These are phyloP conservation scores for Pseudogymnoascus pannorum DNA, from an alignment of 2,329 filamentous ascomycete genomes.

Conservation along the genomic window DNA sequence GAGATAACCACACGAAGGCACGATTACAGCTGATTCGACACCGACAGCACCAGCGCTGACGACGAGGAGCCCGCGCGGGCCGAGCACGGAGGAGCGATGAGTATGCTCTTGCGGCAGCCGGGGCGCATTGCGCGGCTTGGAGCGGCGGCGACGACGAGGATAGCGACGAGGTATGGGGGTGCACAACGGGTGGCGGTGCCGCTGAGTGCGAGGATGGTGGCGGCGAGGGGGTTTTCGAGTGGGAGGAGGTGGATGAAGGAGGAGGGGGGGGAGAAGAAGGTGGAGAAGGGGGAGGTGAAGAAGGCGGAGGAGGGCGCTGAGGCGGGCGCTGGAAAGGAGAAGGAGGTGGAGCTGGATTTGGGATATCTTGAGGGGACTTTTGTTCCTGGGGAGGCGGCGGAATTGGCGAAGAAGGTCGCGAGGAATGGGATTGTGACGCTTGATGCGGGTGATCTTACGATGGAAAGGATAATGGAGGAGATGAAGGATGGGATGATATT, in stretches of 20 bases:
- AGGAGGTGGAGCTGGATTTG: constrained; percentile 18
- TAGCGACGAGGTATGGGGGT: background rate
- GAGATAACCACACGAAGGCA: background rate
- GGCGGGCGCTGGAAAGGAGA: background rate
- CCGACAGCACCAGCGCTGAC: background rate
- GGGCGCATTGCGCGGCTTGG: constrained; percentile 5
- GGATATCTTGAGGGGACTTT: background rate
- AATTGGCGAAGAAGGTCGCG: background rate
- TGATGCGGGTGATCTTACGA: background rate
- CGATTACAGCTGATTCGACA: background rate
- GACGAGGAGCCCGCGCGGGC: constrained; percentile 5
- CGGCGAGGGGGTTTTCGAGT: background rate
- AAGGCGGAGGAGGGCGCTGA: constrained; percentile 17
- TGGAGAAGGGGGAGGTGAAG: background rate
- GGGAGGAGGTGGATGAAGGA: background rate
- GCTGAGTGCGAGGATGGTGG: background rate
- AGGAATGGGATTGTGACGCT: background rate
- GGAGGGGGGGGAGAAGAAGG: background rate
- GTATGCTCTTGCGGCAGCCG: background rate
- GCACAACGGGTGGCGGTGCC: background rate
- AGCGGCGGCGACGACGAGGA: background rate
- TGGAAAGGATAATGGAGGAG: background rate
- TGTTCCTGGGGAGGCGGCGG: background rate
- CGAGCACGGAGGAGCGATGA: constrained; percentile 8
- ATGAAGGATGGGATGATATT: constrained; percentile 14